Percentiles rank a stretch among this genome's conserved stretches.
Evolutionary conservation across 768 basidiomycete genomes (phyloP).

Genomic region (Phanerochaete sordida): DNA sequence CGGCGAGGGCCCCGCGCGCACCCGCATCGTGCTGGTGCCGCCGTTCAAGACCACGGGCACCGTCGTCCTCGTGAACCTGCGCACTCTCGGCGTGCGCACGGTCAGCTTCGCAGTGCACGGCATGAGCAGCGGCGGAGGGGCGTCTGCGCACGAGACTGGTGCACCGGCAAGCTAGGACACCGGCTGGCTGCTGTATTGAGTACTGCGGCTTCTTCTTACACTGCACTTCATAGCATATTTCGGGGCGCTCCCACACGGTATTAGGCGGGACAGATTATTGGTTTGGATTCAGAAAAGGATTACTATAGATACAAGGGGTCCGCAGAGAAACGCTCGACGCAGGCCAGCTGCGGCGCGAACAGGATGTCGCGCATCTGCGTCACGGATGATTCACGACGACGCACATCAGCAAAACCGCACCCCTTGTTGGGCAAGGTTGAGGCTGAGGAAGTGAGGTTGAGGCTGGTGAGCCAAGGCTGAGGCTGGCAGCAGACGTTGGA

Average conservation of each 20-base stretch:
- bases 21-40: constrained; percentile 79
- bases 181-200: neutral
- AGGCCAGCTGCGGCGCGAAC: neutral
- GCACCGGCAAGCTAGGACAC: neutral
- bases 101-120: constrained; percentile 50
- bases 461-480: no score
- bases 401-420: no score
- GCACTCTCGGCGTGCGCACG: constrained; percentile 67
- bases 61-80: constrained; percentile 76
- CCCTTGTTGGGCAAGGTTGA: no score
- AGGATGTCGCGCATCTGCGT: neutral
- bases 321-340: neutral
- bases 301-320: neutral
- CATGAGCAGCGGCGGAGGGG: constrained; percentile 22
- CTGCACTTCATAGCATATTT: neutral
- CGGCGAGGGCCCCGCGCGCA: constrained; percentile 34
- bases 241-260: neutral
- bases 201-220: neutral
- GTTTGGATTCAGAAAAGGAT: neutral
- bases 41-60: constrained; percentile 75
- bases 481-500: no score
- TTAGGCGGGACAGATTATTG: neutral
- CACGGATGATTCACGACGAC: neutral
- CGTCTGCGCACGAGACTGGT: neutral
- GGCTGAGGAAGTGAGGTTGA: no score